Evolutionary conservation across 257 asterid species (phyloP).

Genomic region (Fraxinus anomala): DNA sequence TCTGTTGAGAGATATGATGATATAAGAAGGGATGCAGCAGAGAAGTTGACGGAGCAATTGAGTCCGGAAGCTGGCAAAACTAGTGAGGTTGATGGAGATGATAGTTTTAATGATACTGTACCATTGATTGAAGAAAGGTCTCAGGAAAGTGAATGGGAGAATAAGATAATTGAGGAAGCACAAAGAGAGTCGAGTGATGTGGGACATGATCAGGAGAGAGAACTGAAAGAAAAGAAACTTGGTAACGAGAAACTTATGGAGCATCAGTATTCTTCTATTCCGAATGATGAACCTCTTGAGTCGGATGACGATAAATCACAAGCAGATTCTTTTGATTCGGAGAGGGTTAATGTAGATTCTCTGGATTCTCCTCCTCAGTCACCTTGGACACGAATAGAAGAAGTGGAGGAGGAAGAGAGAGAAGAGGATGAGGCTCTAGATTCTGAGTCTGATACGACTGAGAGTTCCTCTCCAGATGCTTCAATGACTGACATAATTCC

Average conservation of each 20-base stretch:
- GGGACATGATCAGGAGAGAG: conserved; percentile 16
- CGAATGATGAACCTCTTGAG: conserved; percentile 38
- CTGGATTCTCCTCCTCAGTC: conserved; percentile 44
- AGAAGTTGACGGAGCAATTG: conserved; percentile 19
- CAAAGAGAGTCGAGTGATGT: conserved; percentile 8
- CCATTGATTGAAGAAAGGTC: conserved; percentile 32
- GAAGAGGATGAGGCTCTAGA: conserved; percentile 49
- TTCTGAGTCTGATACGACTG: conserved; percentile 71
- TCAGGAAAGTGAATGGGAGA: conserved; percentile 24
- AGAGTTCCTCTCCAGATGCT: conserved; percentile 92
- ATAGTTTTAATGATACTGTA: conserved; percentile 27
- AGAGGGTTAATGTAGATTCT: conserved; percentile 57
- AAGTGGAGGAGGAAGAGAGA: conserved; percentile 34
- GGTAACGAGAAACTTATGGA: conserved; percentile 28
- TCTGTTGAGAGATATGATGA: conserved; percentile 32
- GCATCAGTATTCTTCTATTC: conserved; percentile 32
- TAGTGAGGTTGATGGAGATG: conserved; percentile 31
- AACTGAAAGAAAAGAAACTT: conserved; percentile 31
- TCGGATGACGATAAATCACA: conserved; percentile 44
- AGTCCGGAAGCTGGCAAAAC: conserved; percentile 16
- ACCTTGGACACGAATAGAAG: conserved; percentile 39
- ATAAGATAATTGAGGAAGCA: conserved; percentile 24
- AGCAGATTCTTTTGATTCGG: conserved; percentile 58
- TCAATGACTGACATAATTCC: conserved; percentile 94
- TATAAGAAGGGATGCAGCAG: conserved; percentile 19